Evolutionary conservation across 2,329 filamentous ascomycete genomes (phyloP).

Genomic region (Penicillium sp.): DNA sequence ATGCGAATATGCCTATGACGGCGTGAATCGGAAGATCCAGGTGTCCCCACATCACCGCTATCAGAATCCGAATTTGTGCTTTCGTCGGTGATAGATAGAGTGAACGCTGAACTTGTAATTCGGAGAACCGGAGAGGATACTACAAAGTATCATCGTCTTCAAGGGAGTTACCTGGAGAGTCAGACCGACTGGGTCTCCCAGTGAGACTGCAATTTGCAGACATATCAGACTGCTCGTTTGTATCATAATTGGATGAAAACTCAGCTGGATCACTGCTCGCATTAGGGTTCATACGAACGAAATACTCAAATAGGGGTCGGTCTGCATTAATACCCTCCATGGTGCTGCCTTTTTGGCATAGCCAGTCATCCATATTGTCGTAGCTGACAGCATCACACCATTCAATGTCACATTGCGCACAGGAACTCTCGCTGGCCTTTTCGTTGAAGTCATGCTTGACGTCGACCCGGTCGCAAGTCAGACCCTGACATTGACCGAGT

Average conservation of each 20-base stretch:
- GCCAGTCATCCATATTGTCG: background rate
- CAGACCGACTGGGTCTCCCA: background rate
- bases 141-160: background rate
- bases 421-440: background rate
- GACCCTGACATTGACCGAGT: background rate
- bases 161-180: no score
- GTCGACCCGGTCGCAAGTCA: constrained; percentile 5
- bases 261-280: background rate
- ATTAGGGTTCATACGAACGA: constrained; percentile 1
- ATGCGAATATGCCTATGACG: background rate
- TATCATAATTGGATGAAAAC: background rate
- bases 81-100: background rate
- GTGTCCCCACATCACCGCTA: background rate
- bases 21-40: background rate
- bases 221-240: background rate
- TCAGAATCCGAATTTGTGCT: background rate
- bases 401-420: constrained; percentile 14
- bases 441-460: constrained; percentile 13
- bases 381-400: background rate
- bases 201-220: background rate
- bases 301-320: constrained; percentile 1
- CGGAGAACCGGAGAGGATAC: background rate
- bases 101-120: background rate
- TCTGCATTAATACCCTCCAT: constrained; percentile 10
- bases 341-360: background rate